Base-by-base conservation (phyloP, 495 filamentous ascomycete genomes). In the Trichoderma orchidacearum region DNA sequence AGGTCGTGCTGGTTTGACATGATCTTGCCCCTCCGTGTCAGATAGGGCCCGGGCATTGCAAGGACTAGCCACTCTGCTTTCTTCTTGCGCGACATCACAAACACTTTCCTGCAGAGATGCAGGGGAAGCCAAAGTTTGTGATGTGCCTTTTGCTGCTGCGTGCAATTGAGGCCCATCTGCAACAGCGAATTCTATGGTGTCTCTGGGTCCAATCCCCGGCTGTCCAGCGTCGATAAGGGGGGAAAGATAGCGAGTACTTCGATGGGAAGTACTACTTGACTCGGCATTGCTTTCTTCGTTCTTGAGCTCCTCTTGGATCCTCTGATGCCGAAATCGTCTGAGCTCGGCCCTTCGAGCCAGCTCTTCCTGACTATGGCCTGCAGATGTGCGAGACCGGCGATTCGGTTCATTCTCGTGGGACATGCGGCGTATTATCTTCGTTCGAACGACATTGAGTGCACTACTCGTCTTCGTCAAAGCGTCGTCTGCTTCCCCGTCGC, bases 221-320 rank as follows among this genome's bases (percentile, higher is more conserved):
- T 64, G 59, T 18, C 54, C 50, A 36, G 32, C 48, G 27, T 21
- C 32, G 3, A 55, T 25, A 4, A 34, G 41, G 21, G 41, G 41
- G 18, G 41, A 48, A 3, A 27, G n/a, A 51, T 1, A 34, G 55
- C 15, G 13, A 29, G 35, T 13, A 45, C 30, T 15, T 41, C 32
- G 30, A n/a, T 55, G 6, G n/a, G 54, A 72, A 72, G 57, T 73
- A 70, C 35, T 73, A 61, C 54, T 63, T 67, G 62, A 73, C 72
- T 52, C 72, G 64, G 38, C 70, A 68, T 5, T 71, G 70, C 18
- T 70, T 64, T 18, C 70, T 31, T 72, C 72, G 31, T 57, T 73
- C 53, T 70, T 72, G 30, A 80, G 62, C 54, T 80, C 77, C 36
- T 78, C 74, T 54, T 75, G 72, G 23, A 80, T 79, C 56, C 77